phyloP scores from a whole-genome alignment of 495 filamentous ascomycete species.

The Lineolata rhizophorae region DNA sequence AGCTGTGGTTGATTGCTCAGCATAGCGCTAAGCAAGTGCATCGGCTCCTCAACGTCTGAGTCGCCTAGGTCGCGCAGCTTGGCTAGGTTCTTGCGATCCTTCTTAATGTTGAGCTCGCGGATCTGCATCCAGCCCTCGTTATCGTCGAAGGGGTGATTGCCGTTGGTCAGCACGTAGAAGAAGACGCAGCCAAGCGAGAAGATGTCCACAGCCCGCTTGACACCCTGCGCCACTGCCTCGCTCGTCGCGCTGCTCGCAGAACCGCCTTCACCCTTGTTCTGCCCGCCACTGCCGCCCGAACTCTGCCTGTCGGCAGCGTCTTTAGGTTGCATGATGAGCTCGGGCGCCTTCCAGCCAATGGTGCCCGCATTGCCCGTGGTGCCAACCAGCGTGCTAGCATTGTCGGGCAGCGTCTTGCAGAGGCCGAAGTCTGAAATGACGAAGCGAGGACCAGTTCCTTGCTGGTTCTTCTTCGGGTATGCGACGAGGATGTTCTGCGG shows the following conservation, averaged over 20 bases:
- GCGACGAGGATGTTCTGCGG: conserved; percentile 87
- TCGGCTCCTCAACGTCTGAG: conserved; percentile 66
- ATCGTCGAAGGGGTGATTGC: conserved; percentile 85
- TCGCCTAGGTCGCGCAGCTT: conserved; percentile 51
- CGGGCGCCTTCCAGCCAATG: conserved; percentile 86
- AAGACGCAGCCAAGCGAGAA: conserved; percentile 92
- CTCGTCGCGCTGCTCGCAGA: neutral
- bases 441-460: conserved; percentile 42
- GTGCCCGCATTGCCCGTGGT: conserved; percentile 90
- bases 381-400: conserved; percentile 81
- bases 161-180: conserved; percentile 83
- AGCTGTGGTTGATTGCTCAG: conserved; percentile 45
- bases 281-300: conserved; percentile 6
- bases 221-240: conserved; percentile 14
- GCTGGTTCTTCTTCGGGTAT: conserved; percentile 23
- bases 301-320: conserved; percentile 30
- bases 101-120: conserved; percentile 90
- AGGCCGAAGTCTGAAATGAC: conserved; percentile 95
- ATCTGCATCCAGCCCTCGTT: conserved; percentile 59
- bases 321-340: conserved; percentile 52
- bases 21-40: conserved; percentile 72
- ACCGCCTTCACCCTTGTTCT: neutral
- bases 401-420: conserved; percentile 93
- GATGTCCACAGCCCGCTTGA: conserved; percentile 87
- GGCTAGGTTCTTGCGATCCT: conserved; percentile 53